phyloP scores from a whole-genome alignment of 2,329 filamentous ascomycete genomes.

The Penicillium olsonii region DNA sequence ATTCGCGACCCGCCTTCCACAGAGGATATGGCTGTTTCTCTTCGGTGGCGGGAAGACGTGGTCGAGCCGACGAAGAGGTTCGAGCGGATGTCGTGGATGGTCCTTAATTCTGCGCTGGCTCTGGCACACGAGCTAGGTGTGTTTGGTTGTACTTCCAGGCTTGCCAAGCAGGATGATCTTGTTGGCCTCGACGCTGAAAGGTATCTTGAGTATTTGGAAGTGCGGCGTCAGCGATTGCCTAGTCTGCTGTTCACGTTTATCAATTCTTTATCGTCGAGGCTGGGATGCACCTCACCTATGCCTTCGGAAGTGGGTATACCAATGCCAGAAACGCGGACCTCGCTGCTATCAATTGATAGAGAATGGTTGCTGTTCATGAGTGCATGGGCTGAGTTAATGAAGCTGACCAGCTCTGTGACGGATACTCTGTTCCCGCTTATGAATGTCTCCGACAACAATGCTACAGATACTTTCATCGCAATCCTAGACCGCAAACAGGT shows the following conservation, averaged over 20 bases:
- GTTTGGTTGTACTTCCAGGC: constrained; percentile 31
- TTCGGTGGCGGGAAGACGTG: constrained; percentile 54
- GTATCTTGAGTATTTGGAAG: constrained; percentile 22
- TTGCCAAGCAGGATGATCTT: constrained; percentile 21
- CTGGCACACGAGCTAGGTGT: constrained; percentile 54
- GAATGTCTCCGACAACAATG: constrained; percentile 39
- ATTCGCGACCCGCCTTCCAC: constrained; percentile 38
- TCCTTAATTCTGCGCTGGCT: constrained; percentile 54
- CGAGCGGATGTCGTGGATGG: constrained; percentile 61
- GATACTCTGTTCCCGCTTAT: constrained; percentile 49
- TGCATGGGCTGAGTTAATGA: constrained; percentile 42
- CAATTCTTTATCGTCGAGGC: constrained; percentile 49
- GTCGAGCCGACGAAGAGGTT: constrained; percentile 54
- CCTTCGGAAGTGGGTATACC: constrained; percentile 43
- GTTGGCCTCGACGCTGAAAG: constrained; percentile 13
- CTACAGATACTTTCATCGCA: constrained; percentile 17
- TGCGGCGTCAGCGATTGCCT: constrained; percentile 33
- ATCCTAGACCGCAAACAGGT: neutral
- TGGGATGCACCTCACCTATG: constrained; percentile 48
- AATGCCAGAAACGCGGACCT: constrained; percentile 24
- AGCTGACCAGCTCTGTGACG: constrained; percentile 45
- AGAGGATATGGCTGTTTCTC: constrained; percentile 32
- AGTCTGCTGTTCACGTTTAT: constrained; percentile 45
- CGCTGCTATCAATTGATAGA: constrained; percentile 15
- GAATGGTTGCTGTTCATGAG: constrained; percentile 49